Evolutionary conservation across 306 rosid species (phyloP), one percentile per base, ranked within the genome.

Genomic region (Ziziphus jujuba): DNA sequence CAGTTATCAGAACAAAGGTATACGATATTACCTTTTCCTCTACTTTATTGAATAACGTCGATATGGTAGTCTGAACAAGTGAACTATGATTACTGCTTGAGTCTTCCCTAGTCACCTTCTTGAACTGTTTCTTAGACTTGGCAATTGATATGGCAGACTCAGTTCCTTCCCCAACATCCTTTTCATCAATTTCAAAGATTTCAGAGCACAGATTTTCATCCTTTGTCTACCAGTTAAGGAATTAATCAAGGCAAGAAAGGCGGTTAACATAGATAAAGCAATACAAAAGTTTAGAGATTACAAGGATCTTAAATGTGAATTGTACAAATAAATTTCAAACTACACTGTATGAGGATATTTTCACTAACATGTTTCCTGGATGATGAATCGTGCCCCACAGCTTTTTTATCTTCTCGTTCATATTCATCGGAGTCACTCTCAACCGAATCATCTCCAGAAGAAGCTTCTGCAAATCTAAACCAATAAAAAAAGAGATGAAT

Each of bases 11-110:
- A n/a, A 16, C 63, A 28, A 67, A 73, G 34, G 31, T 54, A 7
- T 25, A 74, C 64, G 67, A 45, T 50, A 60, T 58, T 70, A 90
- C 98, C 86, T 87, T 87, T 69, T 82, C 90, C 75, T 84, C 97
- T 67, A 69, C 93, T 83, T 86, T 90, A 82, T 89, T 83, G 87
- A 92, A 92, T 82, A 90, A 79, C 49, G 92, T 78, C 70, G 87
- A 85, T 66, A 89, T 77, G 34, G 98, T 87, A 69, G 97, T 68
- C 76, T 92, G 93, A 70, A 92, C 87, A 25, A 89, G 88, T 33
- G 90, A 74, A 62, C 87, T 82, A 38, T 40, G 76, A 63, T 45
- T 72, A 50, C 63, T 52, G 53, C 62, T 49, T 58, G 80, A 68
- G 65, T 70, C 72, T 55, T 79, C 79, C 60, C 71, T 76, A 25